Conservation (phyloP, 768 basidiomycete species). For the Boletales sp. region DNA sequence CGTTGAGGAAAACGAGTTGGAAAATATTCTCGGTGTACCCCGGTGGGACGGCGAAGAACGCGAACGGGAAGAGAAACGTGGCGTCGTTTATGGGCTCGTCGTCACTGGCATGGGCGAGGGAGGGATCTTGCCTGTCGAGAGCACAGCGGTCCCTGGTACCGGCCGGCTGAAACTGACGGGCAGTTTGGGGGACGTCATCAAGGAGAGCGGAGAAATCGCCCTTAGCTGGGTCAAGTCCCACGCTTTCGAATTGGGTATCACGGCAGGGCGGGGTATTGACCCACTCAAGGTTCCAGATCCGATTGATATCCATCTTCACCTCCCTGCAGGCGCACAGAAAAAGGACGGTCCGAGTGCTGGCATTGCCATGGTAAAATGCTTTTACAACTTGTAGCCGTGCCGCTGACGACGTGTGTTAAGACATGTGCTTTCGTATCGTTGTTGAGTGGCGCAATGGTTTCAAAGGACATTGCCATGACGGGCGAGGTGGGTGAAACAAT, state of each 20-base stretch:
- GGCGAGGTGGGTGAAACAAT: conserved; percentile 58
- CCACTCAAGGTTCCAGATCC: conserved; percentile 68
- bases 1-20: conserved; percentile 71
- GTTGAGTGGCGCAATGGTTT: conserved; percentile 70
- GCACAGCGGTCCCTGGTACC: conserved; percentile 69
- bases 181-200: conserved; percentile 85
- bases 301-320: conserved; percentile 84
- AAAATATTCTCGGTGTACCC: conserved; percentile 77
- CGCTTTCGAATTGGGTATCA: conserved; percentile 77
- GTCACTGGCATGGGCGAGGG: conserved; percentile 89
- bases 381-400: too few relatives aligned
- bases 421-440: conserved; percentile 86
- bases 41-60: conserved; percentile 78
- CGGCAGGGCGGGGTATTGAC: conserved; percentile 63
- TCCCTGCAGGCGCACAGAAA: conserved; percentile 87
- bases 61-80: conserved; percentile 68
- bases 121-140: conserved; percentile 82
- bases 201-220: conserved; percentile 87
- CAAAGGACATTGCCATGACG: conserved; percentile 79
- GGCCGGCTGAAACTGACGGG: conserved; percentile 80
- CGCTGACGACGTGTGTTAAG: conserved; percentile 29
- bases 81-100: conserved; percentile 82
- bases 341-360: conserved; percentile 94
- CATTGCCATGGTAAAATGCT: conserved; percentile 65
- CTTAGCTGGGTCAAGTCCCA: conserved; percentile 91